These are phyloP conservation scores for Thelephora terrestris DNA, from an alignment of 1,284 basidiomycete genomes.

Conservation along the genomic window DNA sequence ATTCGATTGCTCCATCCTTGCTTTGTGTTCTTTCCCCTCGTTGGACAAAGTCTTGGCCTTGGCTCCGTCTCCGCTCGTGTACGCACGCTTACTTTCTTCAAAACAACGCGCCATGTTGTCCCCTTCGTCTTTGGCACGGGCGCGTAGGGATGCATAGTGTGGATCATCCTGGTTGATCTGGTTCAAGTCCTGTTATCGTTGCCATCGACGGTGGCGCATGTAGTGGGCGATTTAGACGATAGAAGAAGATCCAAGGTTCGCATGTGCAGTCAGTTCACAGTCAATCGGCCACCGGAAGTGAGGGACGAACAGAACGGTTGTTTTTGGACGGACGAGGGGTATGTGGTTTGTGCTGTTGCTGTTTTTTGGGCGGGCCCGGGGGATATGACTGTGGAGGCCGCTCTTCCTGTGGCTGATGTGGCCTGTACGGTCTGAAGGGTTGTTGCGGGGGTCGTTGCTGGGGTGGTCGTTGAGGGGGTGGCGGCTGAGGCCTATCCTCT, in stretches of 20 bases:
- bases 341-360: background rate
- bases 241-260: too few species aligned
- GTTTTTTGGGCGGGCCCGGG: background rate
- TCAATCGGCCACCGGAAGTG: background rate
- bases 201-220: too few species aligned
- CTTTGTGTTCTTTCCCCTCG: slow-evolving; percentile 76
- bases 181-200: slow-evolving; percentile 39
- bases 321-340: background rate
- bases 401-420: background rate
- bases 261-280: background rate
- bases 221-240: too few species aligned
- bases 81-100: slow-evolving; percentile 59
- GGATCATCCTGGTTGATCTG: slow-evolving; percentile 61
- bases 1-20: slow-evolving; percentile 76
- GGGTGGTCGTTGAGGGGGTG: background rate
- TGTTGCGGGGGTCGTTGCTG: background rate
- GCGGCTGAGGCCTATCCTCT: background rate
- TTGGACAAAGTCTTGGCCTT: slow-evolving; percentile 77
- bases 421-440: background rate
- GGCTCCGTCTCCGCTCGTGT: slow-evolving; percentile 62
- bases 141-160: slow-evolving; percentile 60
- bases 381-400: background rate
- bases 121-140: slow-evolving; percentile 65
- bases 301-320: background rate
- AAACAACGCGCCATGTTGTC: slow-evolving; percentile 65